Evolutionary conservation across 768 basidiomycete species (phyloP), one percentile per base, ranked within the genome.

Genomic region (Hortiboletus flavorubellus): DNA sequence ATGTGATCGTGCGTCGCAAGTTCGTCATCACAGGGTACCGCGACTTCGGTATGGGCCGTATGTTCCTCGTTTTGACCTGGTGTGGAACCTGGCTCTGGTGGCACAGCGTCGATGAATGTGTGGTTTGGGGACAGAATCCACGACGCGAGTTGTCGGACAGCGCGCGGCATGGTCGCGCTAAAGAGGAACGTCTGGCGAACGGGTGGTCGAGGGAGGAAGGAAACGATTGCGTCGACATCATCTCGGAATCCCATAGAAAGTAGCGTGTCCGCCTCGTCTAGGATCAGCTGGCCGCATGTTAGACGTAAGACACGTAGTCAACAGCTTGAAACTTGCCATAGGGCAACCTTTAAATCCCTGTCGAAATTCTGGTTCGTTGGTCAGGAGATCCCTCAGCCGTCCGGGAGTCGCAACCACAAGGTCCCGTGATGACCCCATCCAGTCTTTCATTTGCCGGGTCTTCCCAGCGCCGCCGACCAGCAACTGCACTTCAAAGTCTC

Each of bases 351-450:
- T 67, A 23, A 95, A 63, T 3, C 78, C 80, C 2, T 75, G 74
- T 18, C 72, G 72, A 10, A 94, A 78, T 3, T 77, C 77, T 1
- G 78, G 76, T 51, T 86, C 84, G 43, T 74, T 78, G 53, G 80
- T 71, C 49, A 96, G 65, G 40, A 92, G 61, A 69, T 96, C 93
- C 54, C 83, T 77, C 49, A 97, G 70, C 21, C 94, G 81, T 43
- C 94, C 94, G n/a, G 94, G 92, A 0, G 94, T 98, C 1, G 85
- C 86, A 34, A 97, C 91, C 42, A 96, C 83, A 48, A 96, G 82
- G 66, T 97, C 93, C 58, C 84, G 81, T 40, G 85, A 71, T 2
- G 82, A 80, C 16, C 72, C 67, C 62, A 72, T 74, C 82, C 85
- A 97, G 1, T 85, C 79, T 8, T 81, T 75, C 64, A 93, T 68